phyloP scores from a whole-genome alignment of 768 basidiomycete species.

The Pisolithus marmoratus region DNA sequence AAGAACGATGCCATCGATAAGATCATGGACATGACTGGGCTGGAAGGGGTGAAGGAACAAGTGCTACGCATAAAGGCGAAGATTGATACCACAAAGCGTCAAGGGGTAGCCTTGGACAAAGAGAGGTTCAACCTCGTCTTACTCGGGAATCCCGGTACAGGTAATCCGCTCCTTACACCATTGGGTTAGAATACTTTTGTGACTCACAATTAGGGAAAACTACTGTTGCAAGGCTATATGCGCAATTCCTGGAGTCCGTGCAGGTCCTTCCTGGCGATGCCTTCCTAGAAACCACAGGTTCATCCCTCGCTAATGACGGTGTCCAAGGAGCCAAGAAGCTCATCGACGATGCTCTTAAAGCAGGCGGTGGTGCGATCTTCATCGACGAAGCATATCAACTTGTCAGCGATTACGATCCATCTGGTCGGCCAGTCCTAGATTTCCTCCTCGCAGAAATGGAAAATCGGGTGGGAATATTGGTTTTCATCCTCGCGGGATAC shows the following conservation, averaged over 20 bases:
- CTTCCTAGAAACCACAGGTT: constrained; percentile 62
- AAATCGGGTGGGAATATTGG: constrained; percentile 55
- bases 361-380: constrained; percentile 62
- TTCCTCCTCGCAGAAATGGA: constrained; percentile 74
- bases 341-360: constrained; percentile 39
- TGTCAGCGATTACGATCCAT: constrained; percentile 38
- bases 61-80: constrained; percentile 55
- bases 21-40: constrained; percentile 65
- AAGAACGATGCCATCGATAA: constrained; percentile 51
- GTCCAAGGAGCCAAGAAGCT: constrained; percentile 46
- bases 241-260: constrained; percentile 53
- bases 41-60: constrained; percentile 59
- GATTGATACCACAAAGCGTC: constrained; percentile 50
- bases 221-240: constrained; percentile 60
- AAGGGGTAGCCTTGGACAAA: constrained; percentile 43
- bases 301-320: constrained; percentile 52
- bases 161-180: constrained; percentile 28
- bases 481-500: constrained; percentile 71
- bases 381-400: constrained; percentile 73
- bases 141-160: constrained; percentile 72
- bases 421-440: constrained; percentile 58
- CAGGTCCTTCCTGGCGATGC: constrained; percentile 44
- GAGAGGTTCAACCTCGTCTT: constrained; percentile 60
- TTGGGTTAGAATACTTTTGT: not conserved
- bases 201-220: constrained; percentile 49